phyloP scores from a whole-genome alignment of 176 grass and related monocot genomes.

The Raddia guianensis region DNA sequence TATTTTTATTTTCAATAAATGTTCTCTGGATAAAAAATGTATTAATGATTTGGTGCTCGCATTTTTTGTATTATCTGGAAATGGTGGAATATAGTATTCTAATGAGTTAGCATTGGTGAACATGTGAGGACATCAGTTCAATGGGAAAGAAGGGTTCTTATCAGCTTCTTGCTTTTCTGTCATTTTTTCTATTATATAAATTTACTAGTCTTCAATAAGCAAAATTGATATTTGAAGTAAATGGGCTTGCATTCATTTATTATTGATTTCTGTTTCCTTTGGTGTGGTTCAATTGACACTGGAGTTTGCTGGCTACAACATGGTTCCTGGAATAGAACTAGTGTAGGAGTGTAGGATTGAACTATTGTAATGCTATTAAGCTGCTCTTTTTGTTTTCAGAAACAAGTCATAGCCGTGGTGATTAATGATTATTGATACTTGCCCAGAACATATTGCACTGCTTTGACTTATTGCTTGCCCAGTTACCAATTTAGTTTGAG shows the following conservation, averaged over 20 bases:
- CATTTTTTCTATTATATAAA: constrained; percentile 1
- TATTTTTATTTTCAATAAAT: not conserved
- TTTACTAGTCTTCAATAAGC: not conserved
- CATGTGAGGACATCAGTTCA: not conserved
- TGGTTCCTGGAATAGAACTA: not conserved
- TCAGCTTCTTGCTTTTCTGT: constrained; percentile 24
- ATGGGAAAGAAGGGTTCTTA: not conserved
- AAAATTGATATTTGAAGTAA: not conserved
- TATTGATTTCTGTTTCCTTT: constrained; percentile 25
- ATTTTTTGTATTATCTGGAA: constrained; percentile 33
- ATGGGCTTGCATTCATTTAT: not conserved
- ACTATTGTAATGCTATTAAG: not conserved
- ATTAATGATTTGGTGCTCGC: constrained; percentile 8
- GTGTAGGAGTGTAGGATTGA: not conserved
- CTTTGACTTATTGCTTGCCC: not conserved
- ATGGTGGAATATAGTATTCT: constrained; percentile 20
- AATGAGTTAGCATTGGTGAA: constrained; percentile 15
- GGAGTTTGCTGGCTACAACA: constrained; percentile 1
- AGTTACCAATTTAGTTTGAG: not conserved
- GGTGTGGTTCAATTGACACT: not conserved
- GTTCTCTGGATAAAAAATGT: not conserved
- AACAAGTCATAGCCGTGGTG: no score
- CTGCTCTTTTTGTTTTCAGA: not conserved
- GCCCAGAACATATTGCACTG: not conserved
- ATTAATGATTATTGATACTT: not conserved